Base-by-base conservation (phyloP, 768 basidiomycete species). In the Calocybe gangraenosa region DNA sequence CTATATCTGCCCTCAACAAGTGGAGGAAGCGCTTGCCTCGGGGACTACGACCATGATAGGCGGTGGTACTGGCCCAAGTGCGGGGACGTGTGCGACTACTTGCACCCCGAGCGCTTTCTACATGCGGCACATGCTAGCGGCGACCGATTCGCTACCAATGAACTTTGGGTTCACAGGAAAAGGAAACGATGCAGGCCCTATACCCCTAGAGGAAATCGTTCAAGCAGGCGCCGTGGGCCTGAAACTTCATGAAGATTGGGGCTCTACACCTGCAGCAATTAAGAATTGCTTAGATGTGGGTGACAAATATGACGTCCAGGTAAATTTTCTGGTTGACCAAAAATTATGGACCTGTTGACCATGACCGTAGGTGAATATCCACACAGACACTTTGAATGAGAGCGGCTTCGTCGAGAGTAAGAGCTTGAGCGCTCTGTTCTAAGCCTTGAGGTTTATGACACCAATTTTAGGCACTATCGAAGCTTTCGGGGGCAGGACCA, bases 201-300 rank as follows among this genome's bases (percentile, higher is more conserved):
- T 55, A 2, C 85, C 87, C 3, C 61, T 97, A 42, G 84, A 52
- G 17, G 55, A 56, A 23, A 54, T 56, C 15, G 32, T 56, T 2
- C 35, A 48, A 20, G 55, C 55, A 37, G 55, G 55, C 35, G 55
- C 55, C 3, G 30, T 52, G 18, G 96, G 96, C 1, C 62, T 98
- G 55, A 99, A 99, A 68, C 66, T 99, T 47, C 96, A 99, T 57
- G 96, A 98, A 64, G 95, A 98, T 63, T 97, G 95, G 95, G 95
- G 95, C 2, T 75, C 80, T 15, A 94, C 93, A 1, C 96, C 96
- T 0, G 79, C 80, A 14, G 78, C 79, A 1, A 97, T 98, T 52
- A 66, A 69, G 45, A 84, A 77, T 35, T 84, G 83, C 41, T 69
- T 99, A 53, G 79, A 83, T 42, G 76, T 98, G 15, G 93, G 73